Conservation (phyloP, 257 asterid species). For the Thymus quinquecostatus region DNA sequence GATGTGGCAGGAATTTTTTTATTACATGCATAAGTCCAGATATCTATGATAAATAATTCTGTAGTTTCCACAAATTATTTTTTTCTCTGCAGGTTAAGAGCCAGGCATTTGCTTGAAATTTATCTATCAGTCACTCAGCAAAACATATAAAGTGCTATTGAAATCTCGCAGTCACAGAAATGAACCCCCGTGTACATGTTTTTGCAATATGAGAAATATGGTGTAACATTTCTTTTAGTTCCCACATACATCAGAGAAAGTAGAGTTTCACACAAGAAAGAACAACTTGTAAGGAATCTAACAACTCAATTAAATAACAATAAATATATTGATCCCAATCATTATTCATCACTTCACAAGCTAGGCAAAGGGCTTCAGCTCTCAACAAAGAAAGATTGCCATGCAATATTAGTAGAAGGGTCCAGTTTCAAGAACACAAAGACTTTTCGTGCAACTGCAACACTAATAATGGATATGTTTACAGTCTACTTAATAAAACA, state of each 20-base stretch:
- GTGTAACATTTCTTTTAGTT: not conserved
- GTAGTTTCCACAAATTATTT: slow-evolving; percentile 11
- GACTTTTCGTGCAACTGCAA: not conserved
- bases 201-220: not conserved
- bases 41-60: not conserved
- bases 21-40: too few relatives aligned
- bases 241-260: slow-evolving; percentile 9
- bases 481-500: slow-evolving; percentile 8
- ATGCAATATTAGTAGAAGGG: slow-evolving; percentile 15
- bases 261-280: slow-evolving; percentile 19
- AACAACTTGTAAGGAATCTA: slow-evolving; percentile 2
- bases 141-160: not conserved
- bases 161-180: not conserved
- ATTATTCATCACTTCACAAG: not conserved
- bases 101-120: not conserved
- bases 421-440: slow-evolving; percentile 23
- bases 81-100: slow-evolving; percentile 1
- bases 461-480: slow-evolving; percentile 2
- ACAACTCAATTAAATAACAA: slow-evolving; percentile 22
- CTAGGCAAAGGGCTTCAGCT: slow-evolving; percentile 24
- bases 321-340: not conserved
- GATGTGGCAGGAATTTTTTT: too few relatives aligned
- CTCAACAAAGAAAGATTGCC: slow-evolving; percentile 10
- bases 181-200: not conserved
- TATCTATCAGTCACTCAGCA: slow-evolving; percentile 22